Evolutionary conservation across 106 monocot species (phyloP).

Genomic region (Alisma plantagoaquatica): DNA sequence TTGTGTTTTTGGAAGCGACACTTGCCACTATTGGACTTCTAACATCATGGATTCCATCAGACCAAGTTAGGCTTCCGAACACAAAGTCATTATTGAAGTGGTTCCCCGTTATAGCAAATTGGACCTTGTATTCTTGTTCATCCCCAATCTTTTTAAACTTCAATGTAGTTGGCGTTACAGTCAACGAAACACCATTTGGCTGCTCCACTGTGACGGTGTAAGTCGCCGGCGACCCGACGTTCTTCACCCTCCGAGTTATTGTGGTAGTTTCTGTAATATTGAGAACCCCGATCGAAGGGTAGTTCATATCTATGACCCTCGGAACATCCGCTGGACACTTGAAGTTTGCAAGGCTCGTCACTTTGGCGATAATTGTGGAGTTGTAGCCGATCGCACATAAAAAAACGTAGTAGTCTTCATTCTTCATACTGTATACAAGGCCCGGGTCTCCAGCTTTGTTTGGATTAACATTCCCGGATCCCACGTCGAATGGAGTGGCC

Average conservation of each 20-base stretch:
- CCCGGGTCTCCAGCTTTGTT: conserved; percentile 35
- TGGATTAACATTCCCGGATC: conserved; percentile 25
- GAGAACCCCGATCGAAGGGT: conserved; percentile 1
- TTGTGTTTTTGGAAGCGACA: no score
- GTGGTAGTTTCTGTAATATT: not conserved
- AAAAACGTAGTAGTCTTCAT: conserved; percentile 30
- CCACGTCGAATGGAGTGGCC: conserved; percentile 10
- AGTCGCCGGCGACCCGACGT: conserved; percentile 37
- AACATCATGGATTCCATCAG: not conserved
- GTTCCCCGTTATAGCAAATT: not conserved
- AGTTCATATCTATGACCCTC: not conserved
- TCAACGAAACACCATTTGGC: conserved; percentile 19
- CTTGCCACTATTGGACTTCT: not conserved
- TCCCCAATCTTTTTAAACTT: conserved; percentile 17
- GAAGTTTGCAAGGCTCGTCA: not conserved
- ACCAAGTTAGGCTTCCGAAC: not conserved
- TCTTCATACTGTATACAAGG: conserved; percentile 26
- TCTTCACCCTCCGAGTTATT: conserved; percentile 31
- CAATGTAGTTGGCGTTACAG: conserved; percentile 20
- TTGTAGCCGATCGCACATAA: conserved; percentile 33
- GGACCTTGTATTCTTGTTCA: conserved; percentile 25
- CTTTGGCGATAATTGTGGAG: conserved; percentile 11
- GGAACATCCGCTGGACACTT: not conserved
- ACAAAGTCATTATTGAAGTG: not conserved
- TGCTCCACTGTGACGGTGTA: conserved; percentile 12